Conservation (phyloP, 129 eudicot species). For the Flaveria bidentis region DNA sequence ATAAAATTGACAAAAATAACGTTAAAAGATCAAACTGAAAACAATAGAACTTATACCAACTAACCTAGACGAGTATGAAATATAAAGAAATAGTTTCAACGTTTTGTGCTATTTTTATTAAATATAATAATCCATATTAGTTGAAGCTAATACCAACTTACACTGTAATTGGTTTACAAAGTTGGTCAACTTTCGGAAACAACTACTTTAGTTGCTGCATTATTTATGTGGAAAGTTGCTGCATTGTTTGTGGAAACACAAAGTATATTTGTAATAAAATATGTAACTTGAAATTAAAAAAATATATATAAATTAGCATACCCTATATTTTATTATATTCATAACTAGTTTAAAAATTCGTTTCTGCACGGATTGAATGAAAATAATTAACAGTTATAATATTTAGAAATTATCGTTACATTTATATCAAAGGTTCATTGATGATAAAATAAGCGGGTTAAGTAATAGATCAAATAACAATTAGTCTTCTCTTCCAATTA, state of each 20-base stretch:
- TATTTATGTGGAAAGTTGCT: neutral
- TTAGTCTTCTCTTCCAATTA: too few species aligned
- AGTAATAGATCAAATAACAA: too few species aligned
- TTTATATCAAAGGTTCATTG: too few species aligned
- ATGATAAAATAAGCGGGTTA: too few species aligned
- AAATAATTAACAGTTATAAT: neutral
- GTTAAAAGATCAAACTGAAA: too few species aligned
- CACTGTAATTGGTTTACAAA: conserved; percentile 5
- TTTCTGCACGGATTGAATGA: too few species aligned
- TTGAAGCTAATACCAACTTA: conserved; percentile 24
- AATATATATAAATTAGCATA: too few species aligned
- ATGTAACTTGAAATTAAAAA: too few species aligned
- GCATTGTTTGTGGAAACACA: neutral
- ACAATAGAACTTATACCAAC: neutral
- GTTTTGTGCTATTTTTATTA: conserved; percentile 4
- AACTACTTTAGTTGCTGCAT: conserved; percentile 22
- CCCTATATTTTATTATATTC: too few species aligned
- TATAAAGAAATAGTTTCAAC: neutral
- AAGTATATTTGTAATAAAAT: neutral
- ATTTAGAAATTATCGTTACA: neutral
- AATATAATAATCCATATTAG: conserved; percentile 25
- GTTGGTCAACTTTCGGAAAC: conserved; percentile 24
- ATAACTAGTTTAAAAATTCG: too few species aligned
- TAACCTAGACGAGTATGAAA: neutral
- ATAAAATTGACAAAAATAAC: neutral